phyloP scores from a whole-genome alignment of 352 stramenopile genomes.

The Phytophthora palmivora region DNA sequence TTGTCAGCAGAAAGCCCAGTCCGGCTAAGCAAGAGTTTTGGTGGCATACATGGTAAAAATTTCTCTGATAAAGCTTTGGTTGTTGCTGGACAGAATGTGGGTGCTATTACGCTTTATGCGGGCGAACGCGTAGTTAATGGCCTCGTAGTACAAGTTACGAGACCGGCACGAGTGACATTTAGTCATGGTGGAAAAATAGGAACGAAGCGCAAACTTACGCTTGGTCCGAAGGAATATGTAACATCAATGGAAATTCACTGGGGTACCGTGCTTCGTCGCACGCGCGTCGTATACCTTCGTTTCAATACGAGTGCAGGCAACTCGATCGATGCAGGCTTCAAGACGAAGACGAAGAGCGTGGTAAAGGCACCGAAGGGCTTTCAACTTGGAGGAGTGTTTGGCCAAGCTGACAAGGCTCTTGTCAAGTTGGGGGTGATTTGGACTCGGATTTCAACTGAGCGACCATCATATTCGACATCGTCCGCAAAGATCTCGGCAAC shows the following conservation, averaged over 20 bases:
- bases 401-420: background rate
- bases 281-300: background rate
- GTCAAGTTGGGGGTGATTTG: conserved; percentile 1
- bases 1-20: background rate
- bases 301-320: background rate
- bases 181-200: background rate
- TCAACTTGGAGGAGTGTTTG: conserved; percentile 9
- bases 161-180: background rate
- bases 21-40: conserved; percentile 1
- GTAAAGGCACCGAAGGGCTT: conserved; percentile 12
- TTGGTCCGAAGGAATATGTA: conserved; percentile 1
- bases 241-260: background rate
- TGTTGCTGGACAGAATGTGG: background rate
- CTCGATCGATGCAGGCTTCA: background rate
- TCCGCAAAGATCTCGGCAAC: background rate
- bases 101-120: background rate
- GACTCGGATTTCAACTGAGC: too few relatives aligned
- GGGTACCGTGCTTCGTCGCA: background rate
- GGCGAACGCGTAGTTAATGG: background rate
- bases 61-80: conserved; percentile 4
- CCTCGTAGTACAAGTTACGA: background rate
- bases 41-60: background rate
- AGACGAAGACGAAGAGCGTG: background rate
- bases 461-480: too few relatives aligned
- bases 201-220: background rate